Evolutionary conservation across 2,329 filamentous ascomycete genomes (phyloP).

Genomic region (Conoideocrella luteorostrata): DNA sequence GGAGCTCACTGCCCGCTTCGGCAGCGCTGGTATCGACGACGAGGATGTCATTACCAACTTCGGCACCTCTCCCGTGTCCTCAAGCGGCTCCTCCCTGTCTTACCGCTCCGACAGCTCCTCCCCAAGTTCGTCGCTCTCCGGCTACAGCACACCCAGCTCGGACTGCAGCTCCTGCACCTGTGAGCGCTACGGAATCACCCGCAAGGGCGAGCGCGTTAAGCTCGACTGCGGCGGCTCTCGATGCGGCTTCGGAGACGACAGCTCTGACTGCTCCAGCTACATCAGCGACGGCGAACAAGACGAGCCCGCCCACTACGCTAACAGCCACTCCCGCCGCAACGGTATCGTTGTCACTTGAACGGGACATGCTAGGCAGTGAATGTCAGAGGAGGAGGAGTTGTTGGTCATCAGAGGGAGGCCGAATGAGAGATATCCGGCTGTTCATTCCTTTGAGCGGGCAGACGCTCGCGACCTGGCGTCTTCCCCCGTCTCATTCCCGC

Average conservation of each 20-base stretch:
- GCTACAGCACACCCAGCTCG: constrained; percentile 72
- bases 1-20: constrained; percentile 72
- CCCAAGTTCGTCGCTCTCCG: constrained; percentile 66
- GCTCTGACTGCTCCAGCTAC: constrained; percentile 63
- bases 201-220: constrained; percentile 87
- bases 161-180: constrained; percentile 80
- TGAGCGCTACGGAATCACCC: constrained; percentile 94
- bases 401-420: constrained; percentile 10
- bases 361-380: not conserved
- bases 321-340: constrained; percentile 53
- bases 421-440: constrained; percentile 25
- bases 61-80: constrained; percentile 55
- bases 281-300: constrained; percentile 52
- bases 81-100: constrained; percentile 63
- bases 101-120: constrained; percentile 69
- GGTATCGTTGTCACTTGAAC: constrained; percentile 51
- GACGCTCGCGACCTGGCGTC: constrained; percentile 20
- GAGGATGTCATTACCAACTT: constrained; percentile 51
- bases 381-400: constrained; percentile 1
- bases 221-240: constrained; percentile 88
- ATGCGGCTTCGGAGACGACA: constrained; percentile 74
- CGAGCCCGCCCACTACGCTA: constrained; percentile 33
- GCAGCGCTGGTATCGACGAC: constrained; percentile 50
- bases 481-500: constrained; percentile 21
- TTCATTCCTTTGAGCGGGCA: constrained; percentile 27